These are phyloP conservation scores for Zymoseptoria brevis DNA, from an alignment of 2,329 filamentous ascomycete species.

Conservation along the genomic window DNA sequence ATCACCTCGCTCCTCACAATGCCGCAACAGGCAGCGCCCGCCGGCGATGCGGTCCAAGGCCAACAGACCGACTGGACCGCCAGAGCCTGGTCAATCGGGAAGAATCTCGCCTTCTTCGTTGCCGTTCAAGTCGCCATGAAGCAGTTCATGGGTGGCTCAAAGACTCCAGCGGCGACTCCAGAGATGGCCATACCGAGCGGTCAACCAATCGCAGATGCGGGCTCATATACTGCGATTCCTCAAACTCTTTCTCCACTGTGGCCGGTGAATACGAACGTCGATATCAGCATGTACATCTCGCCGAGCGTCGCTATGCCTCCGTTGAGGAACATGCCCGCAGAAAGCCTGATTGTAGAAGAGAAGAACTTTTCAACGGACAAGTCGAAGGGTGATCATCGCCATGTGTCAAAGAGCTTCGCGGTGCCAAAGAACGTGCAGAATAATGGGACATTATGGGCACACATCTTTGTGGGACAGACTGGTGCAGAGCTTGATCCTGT, in stretches of 20 bases:
- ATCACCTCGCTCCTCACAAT: neutral
- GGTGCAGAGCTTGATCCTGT: conserved; percentile 71
- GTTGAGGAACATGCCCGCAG: conserved; percentile 56
- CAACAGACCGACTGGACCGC: conserved; percentile 18
- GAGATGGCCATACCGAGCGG: conserved; percentile 9
- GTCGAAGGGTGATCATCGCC: conserved; percentile 65
- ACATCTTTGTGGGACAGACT: conserved; percentile 78
- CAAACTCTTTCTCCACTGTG: conserved; percentile 77
- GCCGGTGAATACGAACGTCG: conserved; percentile 68
- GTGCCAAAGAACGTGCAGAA: conserved; percentile 76
- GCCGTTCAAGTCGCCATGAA: conserved; percentile 50
- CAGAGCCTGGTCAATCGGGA: conserved; percentile 32
- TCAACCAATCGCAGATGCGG: conserved; percentile 33
- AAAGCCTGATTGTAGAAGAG: conserved; percentile 70
- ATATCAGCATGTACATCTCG: conserved; percentile 79
- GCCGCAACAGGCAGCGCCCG: conserved; percentile 5
- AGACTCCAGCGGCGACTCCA: conserved; percentile 10
- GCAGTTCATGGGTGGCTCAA: conserved; percentile 42
- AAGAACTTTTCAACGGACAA: conserved; percentile 52
- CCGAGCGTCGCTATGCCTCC: conserved; percentile 61
- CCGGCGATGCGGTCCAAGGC: conserved; percentile 3
- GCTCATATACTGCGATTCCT: conserved; percentile 55
- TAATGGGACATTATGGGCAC: conserved; percentile 89
- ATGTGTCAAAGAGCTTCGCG: conserved; percentile 66
- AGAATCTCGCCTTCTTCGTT: conserved; percentile 53